Percentiles rank a stretch among this genome's conserved stretches.
These are phyloP conservation scores for Cryptococcus wingfieldii DNA, from an alignment of 1,284 basidiomycete genomes.

Conservation along the genomic window DNA sequence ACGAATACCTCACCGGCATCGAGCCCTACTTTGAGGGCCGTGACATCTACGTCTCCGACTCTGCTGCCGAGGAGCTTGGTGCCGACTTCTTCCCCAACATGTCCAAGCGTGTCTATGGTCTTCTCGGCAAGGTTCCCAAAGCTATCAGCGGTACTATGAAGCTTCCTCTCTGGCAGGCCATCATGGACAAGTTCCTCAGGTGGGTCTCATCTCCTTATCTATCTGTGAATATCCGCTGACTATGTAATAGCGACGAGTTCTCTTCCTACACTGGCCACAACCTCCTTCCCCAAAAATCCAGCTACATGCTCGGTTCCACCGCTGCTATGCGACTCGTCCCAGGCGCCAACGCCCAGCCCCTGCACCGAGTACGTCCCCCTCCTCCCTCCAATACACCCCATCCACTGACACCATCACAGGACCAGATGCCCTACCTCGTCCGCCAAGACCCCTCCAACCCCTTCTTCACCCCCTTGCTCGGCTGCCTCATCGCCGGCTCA, in stretches of 20 bases:
- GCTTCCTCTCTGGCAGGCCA: conserved; percentile 8
- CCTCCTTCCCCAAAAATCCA: conserved; percentile 3
- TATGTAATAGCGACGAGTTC: conserved; percentile 3
- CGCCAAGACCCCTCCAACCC: conserved; percentile 2
- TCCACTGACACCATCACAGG: background rate
- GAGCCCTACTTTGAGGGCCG: conserved; percentile 10
- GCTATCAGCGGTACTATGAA: conserved; percentile 2
- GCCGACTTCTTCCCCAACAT: conserved; percentile 11
- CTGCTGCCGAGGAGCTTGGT: conserved; percentile 7
- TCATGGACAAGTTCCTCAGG: conserved; percentile 11
- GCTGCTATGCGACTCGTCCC: conserved; percentile 9
- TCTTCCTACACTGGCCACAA: conserved; percentile 8
- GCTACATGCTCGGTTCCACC: conserved; percentile 9
- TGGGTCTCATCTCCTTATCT: background rate
- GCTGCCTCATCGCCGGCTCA: conserved; percentile 10
- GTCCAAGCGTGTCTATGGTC: conserved; percentile 7
- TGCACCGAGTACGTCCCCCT: conserved; percentile 4
- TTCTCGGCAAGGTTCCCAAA: conserved; percentile 5
- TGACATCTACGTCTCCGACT: conserved; percentile 1
- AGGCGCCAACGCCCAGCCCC: conserved; percentile 8
- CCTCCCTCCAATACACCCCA: background rate
- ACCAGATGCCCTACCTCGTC: conserved; percentile 9
- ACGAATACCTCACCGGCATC: conserved; percentile 6
- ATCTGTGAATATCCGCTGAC: background rate
- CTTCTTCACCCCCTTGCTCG: conserved; percentile 10